Evolutionary conservation across 768 basidiomycete genomes (phyloP).

Genomic region (Amanita molliuscula): DNA sequence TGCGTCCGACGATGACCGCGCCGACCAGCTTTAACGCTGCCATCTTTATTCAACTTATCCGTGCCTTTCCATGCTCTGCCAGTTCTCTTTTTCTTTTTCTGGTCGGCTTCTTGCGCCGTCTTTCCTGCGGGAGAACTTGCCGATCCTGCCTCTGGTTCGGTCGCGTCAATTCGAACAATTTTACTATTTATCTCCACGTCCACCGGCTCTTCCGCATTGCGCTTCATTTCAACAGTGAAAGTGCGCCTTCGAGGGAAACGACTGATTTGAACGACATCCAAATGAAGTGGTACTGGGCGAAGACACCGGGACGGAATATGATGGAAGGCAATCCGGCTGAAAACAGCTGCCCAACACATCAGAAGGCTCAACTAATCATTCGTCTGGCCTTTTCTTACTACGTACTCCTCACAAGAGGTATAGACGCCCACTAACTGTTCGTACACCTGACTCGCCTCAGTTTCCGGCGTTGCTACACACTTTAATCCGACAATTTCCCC

Average conservation of each 20-base stretch:
- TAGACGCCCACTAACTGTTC: constrained; percentile 43
- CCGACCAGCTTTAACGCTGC: constrained; percentile 23
- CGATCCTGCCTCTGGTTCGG: not conserved
- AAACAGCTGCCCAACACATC: not conserved
- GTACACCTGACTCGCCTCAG: constrained; percentile 37
- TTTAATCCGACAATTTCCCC: constrained; percentile 41
- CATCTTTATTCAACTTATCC: constrained; percentile 10
- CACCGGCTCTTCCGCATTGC: not conserved
- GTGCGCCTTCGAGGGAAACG: not conserved
- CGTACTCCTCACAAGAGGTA: constrained; percentile 43
- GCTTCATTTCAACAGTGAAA: constrained; percentile 4
- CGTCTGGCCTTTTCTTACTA: constrained; percentile 19
- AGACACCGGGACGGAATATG: not conserved
- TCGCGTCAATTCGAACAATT: not conserved
- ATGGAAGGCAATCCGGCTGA: not conserved
- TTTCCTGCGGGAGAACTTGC: not conserved
- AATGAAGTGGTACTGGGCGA: not conserved
- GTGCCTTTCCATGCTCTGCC: constrained; percentile 14
- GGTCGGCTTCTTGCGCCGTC: not conserved
- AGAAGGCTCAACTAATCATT: not conserved
- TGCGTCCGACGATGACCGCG: constrained; percentile 33
- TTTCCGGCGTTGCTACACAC: constrained; percentile 51
- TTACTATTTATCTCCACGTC: not conserved
- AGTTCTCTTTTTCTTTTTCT: constrained; percentile 1
- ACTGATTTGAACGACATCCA: not conserved